Conservation (phyloP, 2,329 filamentous ascomycete genomes). For the Rutstroemia sp. region DNA sequence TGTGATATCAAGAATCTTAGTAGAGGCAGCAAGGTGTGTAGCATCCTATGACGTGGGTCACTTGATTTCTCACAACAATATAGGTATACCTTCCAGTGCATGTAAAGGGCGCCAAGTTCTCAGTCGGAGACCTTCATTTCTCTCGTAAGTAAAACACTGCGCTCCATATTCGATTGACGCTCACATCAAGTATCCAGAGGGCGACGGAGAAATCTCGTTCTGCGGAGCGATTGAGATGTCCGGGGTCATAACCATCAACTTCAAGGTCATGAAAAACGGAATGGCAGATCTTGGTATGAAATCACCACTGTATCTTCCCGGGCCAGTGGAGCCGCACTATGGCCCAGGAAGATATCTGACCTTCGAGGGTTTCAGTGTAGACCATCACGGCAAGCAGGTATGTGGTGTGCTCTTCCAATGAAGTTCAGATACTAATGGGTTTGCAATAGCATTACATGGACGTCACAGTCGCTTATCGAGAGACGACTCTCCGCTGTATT, state of each 20-base stretch:
- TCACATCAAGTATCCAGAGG: conserved; percentile 56
- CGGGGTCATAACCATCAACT: conserved; percentile 83
- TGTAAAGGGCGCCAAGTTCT: conserved; percentile 80
- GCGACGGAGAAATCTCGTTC: conserved; percentile 86
- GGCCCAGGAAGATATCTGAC: conserved; percentile 75
- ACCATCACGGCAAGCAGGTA: conserved; percentile 73
- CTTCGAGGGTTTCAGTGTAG: conserved; percentile 86
- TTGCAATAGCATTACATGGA: conserved; percentile 22
- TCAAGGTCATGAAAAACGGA: conserved; percentile 78
- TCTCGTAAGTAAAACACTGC: not conserved
- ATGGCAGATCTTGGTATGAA: conserved; percentile 69
- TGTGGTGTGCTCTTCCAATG: conserved; percentile 51
- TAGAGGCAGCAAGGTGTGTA: conserved; percentile 43
- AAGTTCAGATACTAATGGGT: not conserved
- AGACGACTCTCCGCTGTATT: conserved; percentile 51
- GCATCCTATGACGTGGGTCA: not conserved
- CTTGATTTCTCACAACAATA: conserved; percentile 20
- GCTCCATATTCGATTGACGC: not conserved
- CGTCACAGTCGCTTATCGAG: conserved; percentile 21
- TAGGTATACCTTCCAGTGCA: conserved; percentile 87
- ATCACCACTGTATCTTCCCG: conserved; percentile 77
- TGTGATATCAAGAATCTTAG: conserved; percentile 87
- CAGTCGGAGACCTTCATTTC: conserved; percentile 73
- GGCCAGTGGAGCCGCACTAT: conserved; percentile 83
- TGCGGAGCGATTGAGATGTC: conserved; percentile 93